Base-by-base conservation (phyloP, 306 rosid species). In the Lathyrus aphaca region DNA sequence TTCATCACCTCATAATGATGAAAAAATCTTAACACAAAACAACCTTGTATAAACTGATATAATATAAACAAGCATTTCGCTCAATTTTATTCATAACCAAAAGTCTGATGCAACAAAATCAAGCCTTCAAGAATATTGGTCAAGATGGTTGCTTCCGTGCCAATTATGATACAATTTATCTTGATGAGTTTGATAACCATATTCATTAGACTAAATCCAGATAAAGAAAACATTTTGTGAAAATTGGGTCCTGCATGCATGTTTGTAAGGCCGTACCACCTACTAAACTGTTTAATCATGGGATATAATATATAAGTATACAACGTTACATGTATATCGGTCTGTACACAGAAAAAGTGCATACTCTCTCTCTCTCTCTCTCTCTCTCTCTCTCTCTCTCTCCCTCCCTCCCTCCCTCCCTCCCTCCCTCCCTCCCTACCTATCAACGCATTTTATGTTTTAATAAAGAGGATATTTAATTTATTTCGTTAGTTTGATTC, bases 91-190 rank as follows among this genome's bases (percentile, higher is more conserved):
- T 38, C 38, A 17, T 61, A 60, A 16, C 30, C 16, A 56, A 44
- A 43, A 56, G 14, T 7, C 12, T 44, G 72, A 35, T 64, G 65
- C 6, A 64, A 27, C 15, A 40, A 23, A 63, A 63, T 38, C 64
- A 38, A 29, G 64, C 53, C 35, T 64, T 63, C 38, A 15, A 37
- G 68, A 75, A 58, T 46, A 62, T 63, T 38, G 54, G 43, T 67
- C 60, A 42, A 42, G 51, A 21, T 57, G 63, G 44, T 32, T 17
- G 21, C 49, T 66, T 30, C 16, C 51, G 32, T 16, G 13, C 9
- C 63, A 44, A 50, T 21, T 62, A n/a, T 51, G 37, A 58, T 32
- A 32, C 14, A 17, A 19, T 27, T 38, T 51, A 64, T 64, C 55
- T 15, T 25, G 23, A 55, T 16, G 71, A 35, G 37, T 46, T 75